Conservation (phyloP, 1,284 basidiomycete species). For the Cutaneotrichosporon mucoides region DNA sequence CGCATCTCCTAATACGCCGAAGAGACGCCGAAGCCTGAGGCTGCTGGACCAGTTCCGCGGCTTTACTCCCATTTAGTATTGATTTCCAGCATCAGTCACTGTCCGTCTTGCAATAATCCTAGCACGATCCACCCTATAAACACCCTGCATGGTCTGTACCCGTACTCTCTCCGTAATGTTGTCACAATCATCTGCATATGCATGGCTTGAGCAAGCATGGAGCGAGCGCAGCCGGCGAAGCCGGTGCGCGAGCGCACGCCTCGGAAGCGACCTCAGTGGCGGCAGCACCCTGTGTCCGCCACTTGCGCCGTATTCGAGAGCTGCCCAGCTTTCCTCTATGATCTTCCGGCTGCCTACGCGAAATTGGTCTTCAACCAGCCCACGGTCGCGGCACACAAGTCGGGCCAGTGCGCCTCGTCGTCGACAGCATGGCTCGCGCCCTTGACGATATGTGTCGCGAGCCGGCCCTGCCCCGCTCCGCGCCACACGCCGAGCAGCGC, state of each 20-base stretch:
- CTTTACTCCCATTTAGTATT: slow-evolving; percentile 11
- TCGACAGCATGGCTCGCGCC: slow-evolving; percentile 43
- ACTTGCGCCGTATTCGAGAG: too few species aligned
- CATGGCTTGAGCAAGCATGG: background rate
- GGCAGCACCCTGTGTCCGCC: too few species aligned
- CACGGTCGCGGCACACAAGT: slow-evolving; percentile 28
- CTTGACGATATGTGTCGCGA: slow-evolving; percentile 27
- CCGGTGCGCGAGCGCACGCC: too few species aligned
- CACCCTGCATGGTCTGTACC: slow-evolving; percentile 1
- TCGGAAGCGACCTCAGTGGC: too few species aligned
- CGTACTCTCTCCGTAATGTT: background rate
- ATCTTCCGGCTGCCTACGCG: too few species aligned
- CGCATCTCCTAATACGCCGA: background rate
- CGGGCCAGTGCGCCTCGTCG: slow-evolving; percentile 26
- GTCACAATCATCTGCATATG: slow-evolving; percentile 7
- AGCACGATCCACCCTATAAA: too few species aligned
- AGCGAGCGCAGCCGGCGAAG: too few species aligned
- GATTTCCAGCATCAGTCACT: too few species aligned
- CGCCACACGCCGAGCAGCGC: slow-evolving; percentile 32
- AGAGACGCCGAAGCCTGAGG: slow-evolving; percentile 14
- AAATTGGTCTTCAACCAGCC: slow-evolving; percentile 25
- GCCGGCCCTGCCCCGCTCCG: slow-evolving; percentile 22
- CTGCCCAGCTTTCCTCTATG: too few species aligned
- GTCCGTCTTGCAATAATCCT: background rate
- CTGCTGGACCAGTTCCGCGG: slow-evolving; percentile 16